Conservation (phyloP, 495 filamentous ascomycete genomes). For the Cetradonia linearis region DNA sequence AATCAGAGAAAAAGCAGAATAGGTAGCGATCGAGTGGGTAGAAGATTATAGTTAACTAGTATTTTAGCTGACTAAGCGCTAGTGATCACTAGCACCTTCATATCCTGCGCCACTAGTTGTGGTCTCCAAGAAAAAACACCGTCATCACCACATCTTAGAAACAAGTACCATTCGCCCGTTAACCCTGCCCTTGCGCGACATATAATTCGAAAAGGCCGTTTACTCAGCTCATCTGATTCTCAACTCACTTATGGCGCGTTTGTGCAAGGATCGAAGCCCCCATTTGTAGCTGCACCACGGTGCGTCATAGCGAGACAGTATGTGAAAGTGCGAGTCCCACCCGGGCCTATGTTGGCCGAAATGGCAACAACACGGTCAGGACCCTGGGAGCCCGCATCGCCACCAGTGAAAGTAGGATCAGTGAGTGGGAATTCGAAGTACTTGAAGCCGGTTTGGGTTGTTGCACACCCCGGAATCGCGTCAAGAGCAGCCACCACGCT, state of each 20-base stretch:
- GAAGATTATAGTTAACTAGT: too few relatives aligned
- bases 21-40: too few relatives aligned
- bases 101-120: too few relatives aligned
- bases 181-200: too few relatives aligned
- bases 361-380: conserved; percentile 2
- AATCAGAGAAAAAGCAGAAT: too few relatives aligned
- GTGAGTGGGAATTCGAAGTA: conserved; percentile 6
- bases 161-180: too few relatives aligned
- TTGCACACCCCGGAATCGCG: neutral
- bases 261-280: neutral
- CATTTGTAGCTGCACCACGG: neutral
- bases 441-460: neutral
- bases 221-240: too few relatives aligned
- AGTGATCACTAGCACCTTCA: too few relatives aligned
- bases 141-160: too few relatives aligned
- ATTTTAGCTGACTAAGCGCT: too few relatives aligned
- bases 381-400: neutral
- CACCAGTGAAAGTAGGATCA: neutral
- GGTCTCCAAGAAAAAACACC: too few relatives aligned
- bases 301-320: conserved; percentile 7
- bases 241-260: conserved; percentile 9
- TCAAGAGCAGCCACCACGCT: neutral
- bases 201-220: too few relatives aligned
- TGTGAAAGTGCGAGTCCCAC: neutral
- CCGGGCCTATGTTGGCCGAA: neutral